Conservation (phyloP, 768 basidiomycete species). For the Lentinula raphanica region DNA sequence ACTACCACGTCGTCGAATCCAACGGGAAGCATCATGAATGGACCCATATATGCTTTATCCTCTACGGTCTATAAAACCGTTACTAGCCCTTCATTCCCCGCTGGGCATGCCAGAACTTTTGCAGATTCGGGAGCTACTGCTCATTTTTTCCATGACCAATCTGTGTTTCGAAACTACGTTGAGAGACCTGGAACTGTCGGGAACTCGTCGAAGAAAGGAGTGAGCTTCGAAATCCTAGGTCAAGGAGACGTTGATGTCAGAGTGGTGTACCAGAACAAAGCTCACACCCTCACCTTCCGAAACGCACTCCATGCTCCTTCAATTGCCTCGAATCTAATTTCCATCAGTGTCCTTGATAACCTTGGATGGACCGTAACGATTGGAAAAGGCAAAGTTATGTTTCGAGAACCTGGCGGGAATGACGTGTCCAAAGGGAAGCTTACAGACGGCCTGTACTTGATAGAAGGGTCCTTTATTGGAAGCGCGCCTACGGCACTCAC, state of each 20-base stretch:
- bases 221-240: conserved; percentile 5
- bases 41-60: neutral
- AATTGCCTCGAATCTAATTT: conserved; percentile 9
- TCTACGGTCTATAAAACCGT: neutral
- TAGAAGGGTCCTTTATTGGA: neutral
- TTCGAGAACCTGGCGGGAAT: neutral
- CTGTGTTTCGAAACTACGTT: too few relatives aligned
- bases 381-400: neutral
- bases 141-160: too few relatives aligned
- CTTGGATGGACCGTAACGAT: neutral
- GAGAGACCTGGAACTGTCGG: conserved; percentile 11
- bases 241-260: conserved; percentile 2
- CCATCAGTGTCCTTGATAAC: conserved; percentile 4
- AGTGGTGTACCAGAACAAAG: neutral
- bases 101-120: too few relatives aligned
- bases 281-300: neutral
- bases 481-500: neutral
- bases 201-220: neutral
- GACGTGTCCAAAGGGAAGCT: neutral
- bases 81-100: too few relatives aligned
- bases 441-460: neutral
- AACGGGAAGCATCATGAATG: too few relatives aligned
- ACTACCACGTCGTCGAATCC: neutral
- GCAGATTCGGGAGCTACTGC: neutral
- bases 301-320: conserved; percentile 13